phyloP scores from a whole-genome alignment of 2,329 filamentous ascomycete species.

The Penicillium glabrum region DNA sequence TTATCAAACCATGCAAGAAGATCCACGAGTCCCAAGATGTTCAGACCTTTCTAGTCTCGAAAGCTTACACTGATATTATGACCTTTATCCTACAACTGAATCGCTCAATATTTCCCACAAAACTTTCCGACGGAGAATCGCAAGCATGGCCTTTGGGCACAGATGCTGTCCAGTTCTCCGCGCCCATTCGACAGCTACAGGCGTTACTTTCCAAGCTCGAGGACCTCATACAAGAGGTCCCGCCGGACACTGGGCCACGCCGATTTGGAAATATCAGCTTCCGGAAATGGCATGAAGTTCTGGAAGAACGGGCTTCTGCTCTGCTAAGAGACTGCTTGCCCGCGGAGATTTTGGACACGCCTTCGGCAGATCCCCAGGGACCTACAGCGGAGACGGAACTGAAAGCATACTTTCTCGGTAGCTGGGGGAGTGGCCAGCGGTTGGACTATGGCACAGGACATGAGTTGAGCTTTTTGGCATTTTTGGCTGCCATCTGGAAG shows the following conservation, averaged over 20 bases:
- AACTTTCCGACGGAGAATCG: constrained; percentile 34
- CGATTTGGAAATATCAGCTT: constrained; percentile 93
- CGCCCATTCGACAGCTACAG: constrained; percentile 65
- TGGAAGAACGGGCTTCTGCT: constrained; percentile 59
- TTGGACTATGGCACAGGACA: constrained; percentile 96
- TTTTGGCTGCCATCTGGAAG: constrained; percentile 88
- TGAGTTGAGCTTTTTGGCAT: constrained; percentile 91
- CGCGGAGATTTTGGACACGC: constrained; percentile 42
- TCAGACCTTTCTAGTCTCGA: constrained; percentile 72
- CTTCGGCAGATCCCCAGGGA: constrained; percentile 28
- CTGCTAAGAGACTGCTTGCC: constrained; percentile 62
- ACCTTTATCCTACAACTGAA: constrained; percentile 89
- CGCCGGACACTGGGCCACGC: constrained; percentile 80
- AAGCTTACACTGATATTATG: constrained; percentile 84
- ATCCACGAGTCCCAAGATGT: constrained; percentile 88
- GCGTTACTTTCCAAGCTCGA: constrained; percentile 65
- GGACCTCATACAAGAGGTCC: constrained; percentile 70
- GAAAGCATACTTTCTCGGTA: constrained; percentile 74
- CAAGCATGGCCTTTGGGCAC: constrained; percentile 53
- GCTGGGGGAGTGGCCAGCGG: constrained; percentile 83
- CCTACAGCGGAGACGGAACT: constrained; percentile 66
- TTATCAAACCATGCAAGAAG: constrained; percentile 69
- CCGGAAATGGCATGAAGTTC: constrained; percentile 73
- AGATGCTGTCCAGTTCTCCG: constrained; percentile 49
- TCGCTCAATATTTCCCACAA: constrained; percentile 75